A percentile compares a stretch with the other conserved stretches of the same genome.
These are phyloP conservation scores for Neoboletus brunneissimus DNA, from an alignment of 768 basidiomycete species.

Conservation along the genomic window DNA sequence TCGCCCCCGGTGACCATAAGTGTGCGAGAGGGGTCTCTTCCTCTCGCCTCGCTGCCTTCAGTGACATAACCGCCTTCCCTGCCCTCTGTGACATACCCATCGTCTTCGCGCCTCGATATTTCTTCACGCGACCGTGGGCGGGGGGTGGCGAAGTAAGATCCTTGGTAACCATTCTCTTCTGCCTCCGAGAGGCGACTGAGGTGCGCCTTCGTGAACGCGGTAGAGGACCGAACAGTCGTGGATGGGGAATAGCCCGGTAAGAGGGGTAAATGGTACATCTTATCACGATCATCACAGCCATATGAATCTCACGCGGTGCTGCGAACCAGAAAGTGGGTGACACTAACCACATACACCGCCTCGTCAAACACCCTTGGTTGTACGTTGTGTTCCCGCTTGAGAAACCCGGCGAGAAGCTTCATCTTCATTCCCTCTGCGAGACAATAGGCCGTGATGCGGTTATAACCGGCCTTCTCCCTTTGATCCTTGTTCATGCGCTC, in stretches of 20 bases:
- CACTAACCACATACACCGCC: slow-evolving; percentile 84
- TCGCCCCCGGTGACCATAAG: background rate
- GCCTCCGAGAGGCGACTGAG: slow-evolving; percentile 75
- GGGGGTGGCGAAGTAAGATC: slow-evolving; percentile 62
- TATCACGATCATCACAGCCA: background rate
- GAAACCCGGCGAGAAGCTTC: slow-evolving; percentile 77
- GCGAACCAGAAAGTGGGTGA: background rate
- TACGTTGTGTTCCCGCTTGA: slow-evolving; percentile 94
- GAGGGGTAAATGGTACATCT: slow-evolving; percentile 92
- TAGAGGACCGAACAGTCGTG: slow-evolving; percentile 82
- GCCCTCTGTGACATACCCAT: slow-evolving; percentile 26
- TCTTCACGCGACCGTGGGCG: slow-evolving; percentile 21
- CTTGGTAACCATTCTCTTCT: slow-evolving; percentile 89
- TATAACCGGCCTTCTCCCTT: slow-evolving; percentile 75
- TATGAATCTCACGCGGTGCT: background rate
- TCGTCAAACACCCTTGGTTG: slow-evolving; percentile 86
- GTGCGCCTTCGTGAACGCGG: slow-evolving; percentile 56
- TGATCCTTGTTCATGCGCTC: slow-evolving; percentile 89
- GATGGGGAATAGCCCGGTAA: slow-evolving; percentile 88
- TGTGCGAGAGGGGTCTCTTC: background rate
- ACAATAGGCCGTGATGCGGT: slow-evolving; percentile 86
- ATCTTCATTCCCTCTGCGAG: slow-evolving; percentile 82
- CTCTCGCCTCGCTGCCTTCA: slow-evolving; percentile 21
- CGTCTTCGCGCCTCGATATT: slow-evolving; percentile 13
- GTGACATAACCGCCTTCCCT: slow-evolving; percentile 63